Evolutionary conservation across 2,329 filamentous ascomycete species (phyloP).

Genomic region (Neonectria coccinea): DNA sequence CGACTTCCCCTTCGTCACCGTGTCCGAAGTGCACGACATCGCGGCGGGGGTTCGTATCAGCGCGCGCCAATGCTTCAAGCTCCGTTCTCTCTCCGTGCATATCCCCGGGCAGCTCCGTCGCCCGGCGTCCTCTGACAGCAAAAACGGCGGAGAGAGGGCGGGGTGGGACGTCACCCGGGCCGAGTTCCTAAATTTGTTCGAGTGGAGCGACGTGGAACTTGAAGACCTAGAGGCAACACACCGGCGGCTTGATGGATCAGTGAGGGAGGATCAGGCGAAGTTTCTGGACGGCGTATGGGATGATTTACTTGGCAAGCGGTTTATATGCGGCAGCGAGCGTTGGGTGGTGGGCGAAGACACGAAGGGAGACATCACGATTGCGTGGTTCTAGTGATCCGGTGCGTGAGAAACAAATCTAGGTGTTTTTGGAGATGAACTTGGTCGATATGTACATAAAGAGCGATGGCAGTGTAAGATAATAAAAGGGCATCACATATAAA

Average conservation of each 20-base stretch:
- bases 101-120: slow-evolving; percentile 53
- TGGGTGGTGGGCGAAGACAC: slow-evolving; percentile 71
- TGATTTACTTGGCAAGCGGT: slow-evolving; percentile 63
- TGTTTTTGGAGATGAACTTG: slow-evolving; percentile 40
- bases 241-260: slow-evolving; percentile 30
- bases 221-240: slow-evolving; percentile 21
- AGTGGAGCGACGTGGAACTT: slow-evolving; percentile 22
- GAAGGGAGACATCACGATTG: slow-evolving; percentile 62
- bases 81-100: slow-evolving; percentile 59
- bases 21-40: slow-evolving; percentile 59
- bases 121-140: not conserved
- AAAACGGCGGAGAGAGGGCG: not conserved
- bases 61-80: slow-evolving; percentile 60
- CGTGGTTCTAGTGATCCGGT: slow-evolving; percentile 56
- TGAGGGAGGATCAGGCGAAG: slow-evolving; percentile 50
- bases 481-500: slow-evolving; percentile 35
- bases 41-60: slow-evolving; percentile 59
- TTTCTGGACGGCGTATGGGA: slow-evolving; percentile 59
- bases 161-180: slow-evolving; percentile 19
- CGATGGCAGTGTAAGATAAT: slow-evolving; percentile 12
- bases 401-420: slow-evolving; percentile 9
- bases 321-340: slow-evolving; percentile 69
- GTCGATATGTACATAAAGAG: slow-evolving; percentile 22
- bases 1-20: slow-evolving; percentile 63
- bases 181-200: slow-evolving; percentile 13